Evolutionary conservation across 1,284 basidiomycete species (phyloP), one percentile per base, ranked within the genome.

Genomic region (Moesziomyces sp.): DNA sequence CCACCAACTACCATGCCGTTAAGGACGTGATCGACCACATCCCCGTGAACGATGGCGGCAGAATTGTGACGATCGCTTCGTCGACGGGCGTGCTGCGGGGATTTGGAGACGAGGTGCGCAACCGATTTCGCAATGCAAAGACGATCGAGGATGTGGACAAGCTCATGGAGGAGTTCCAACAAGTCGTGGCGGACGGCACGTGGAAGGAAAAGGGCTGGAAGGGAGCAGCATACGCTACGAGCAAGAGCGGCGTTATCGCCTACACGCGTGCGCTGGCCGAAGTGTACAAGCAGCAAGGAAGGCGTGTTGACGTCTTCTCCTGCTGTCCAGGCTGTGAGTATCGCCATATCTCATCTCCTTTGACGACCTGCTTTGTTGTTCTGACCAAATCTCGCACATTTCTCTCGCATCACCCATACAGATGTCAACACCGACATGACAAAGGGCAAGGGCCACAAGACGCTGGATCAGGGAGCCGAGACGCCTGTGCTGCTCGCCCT

Each of bases 401-500:
- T 35, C 46, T 28, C 0, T 9, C 43, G 21, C 21, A 30, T 30
- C 21, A n/a, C 8, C 21, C 8, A 26, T 21, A 30, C 56, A 66
- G 63, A 74, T 51, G 80, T 82, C 48, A 74, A 81, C 48, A 81
- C 79, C 7, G 74, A 76, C 40, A 80, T 82, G 74, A 71, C 78
- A 57, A 75, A 71, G 49, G 75, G 75, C 35, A 76, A 74, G 35
- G 82, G 82, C 9, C 40, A 53, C 38, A 67, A 73, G 47, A 79
- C 80, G 24, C 59, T 77, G 35, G 81, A 83, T 19, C 66, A 81
- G 46, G 82, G 82, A 1, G 81, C 81, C 16, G 57, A 66, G 51
- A 84, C 82, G n/a, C 82, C 82, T 14, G 82, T 83, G 19, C 55
- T 72, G 26, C 63, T 83, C 5, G 80, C 80, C 0, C 11, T 84